Percentiles rank a stretch among this genome's conserved stretches.
Evolutionary conservation across 352 stramenopile species (phyloP).

Genomic region (Pythium grandisporangium): DNA sequence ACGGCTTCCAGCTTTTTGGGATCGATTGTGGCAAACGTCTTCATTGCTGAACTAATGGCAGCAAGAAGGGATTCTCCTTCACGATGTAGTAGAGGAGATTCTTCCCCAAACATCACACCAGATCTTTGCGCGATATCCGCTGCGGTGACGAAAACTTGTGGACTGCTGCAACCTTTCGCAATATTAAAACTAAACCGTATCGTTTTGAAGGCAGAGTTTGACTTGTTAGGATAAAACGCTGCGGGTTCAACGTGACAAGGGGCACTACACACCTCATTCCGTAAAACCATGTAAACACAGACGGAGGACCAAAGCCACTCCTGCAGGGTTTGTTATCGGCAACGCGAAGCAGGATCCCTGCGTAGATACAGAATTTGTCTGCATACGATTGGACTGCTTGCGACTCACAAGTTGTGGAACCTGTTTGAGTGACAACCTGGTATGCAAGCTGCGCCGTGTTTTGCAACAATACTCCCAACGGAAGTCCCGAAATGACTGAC

Average conservation of each 20-base stretch:
- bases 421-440: constrained; percentile 9
- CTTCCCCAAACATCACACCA: constrained; percentile 22
- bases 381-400: constrained; percentile 10
- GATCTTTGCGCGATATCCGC: constrained; percentile 42
- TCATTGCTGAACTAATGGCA: constrained; percentile 45
- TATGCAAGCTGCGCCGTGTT: constrained; percentile 60
- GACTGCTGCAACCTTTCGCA: constrained; percentile 41
- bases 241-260: no score
- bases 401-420: not conserved
- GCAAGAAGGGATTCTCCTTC: constrained; percentile 42
- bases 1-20: constrained; percentile 19
- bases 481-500: constrained; percentile 5
- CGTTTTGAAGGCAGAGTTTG: not conserved
- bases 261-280: constrained; percentile 63
- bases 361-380: constrained; percentile 35
- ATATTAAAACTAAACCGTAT: constrained; percentile 47
- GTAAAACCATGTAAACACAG: constrained; percentile 73
- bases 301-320: constrained; percentile 19
- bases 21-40: constrained; percentile 36
- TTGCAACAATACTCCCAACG: constrained; percentile 38
- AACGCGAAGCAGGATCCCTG: constrained; percentile 21
- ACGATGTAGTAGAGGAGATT: constrained; percentile 22
- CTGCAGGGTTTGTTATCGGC: constrained; percentile 5
- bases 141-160: constrained; percentile 42
- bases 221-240: not conserved